Conservation (phyloP, 352 stramenopile species). For the Aphanomyces cochlioides region DNA sequence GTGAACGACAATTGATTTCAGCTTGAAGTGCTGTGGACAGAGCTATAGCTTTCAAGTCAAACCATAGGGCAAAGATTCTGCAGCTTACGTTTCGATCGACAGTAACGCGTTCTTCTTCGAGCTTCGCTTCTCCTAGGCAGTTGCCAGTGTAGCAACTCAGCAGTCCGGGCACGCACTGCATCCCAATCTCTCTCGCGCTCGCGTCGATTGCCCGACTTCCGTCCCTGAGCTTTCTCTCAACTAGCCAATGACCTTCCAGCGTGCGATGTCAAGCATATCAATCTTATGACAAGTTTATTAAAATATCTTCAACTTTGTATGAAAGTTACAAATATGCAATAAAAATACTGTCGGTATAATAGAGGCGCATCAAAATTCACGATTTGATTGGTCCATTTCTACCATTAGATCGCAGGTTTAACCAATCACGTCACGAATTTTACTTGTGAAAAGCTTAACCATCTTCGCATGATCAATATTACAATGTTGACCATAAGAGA, state of each 20-base stretch:
- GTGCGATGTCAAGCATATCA: too few relatives aligned
- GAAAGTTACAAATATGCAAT: too few relatives aligned
- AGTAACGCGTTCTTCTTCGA: background rate
- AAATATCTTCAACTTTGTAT: too few relatives aligned
- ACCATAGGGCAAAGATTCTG: background rate
- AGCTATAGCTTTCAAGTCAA: conserved; percentile 1
- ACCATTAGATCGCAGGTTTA: too few relatives aligned
- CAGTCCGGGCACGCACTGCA: background rate
- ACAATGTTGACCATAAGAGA: too few relatives aligned
- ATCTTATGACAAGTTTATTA: too few relatives aligned
- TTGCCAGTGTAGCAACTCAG: conserved; percentile 9
- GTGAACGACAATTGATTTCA: conserved; percentile 18
- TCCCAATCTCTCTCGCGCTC: background rate
- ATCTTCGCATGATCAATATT: too few relatives aligned
- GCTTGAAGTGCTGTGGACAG: conserved; percentile 21
- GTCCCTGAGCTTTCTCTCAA: background rate
- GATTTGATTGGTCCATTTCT: conserved; percentile 6
- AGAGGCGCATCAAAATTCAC: background rate
- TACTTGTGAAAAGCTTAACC: too few relatives aligned
- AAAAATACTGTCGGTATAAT: background rate
- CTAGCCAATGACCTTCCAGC: conserved; percentile 7
- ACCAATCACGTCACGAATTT: background rate
- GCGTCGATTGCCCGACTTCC: background rate
- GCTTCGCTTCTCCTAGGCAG: conserved; percentile 13
- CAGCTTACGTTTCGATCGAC: conserved; percentile 10